Conservation (phyloP, 495 filamentous ascomycete species). For the Aspergillus taichungensis region DNA sequence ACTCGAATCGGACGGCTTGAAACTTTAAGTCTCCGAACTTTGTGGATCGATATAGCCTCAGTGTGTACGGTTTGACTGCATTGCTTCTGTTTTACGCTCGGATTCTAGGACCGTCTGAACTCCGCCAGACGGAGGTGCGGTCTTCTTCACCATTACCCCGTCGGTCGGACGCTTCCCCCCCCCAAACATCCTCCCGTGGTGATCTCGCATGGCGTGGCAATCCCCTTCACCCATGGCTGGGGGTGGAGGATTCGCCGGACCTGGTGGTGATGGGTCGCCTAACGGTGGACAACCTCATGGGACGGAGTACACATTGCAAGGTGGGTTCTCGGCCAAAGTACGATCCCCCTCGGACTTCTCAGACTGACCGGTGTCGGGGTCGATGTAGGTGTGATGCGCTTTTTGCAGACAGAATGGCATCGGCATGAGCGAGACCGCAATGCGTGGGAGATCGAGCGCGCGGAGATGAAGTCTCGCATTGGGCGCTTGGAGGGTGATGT, state of each 20-base stretch:
- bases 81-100: background rate
- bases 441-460: conserved; percentile 96
- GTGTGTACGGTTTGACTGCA: too few species aligned
- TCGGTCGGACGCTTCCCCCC: background rate
- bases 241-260: conserved; percentile 48
- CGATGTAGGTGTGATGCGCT: conserved; percentile 87
- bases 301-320: conserved; percentile 98
- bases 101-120: background rate
- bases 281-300: conserved; percentile 61
- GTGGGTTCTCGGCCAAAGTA: conserved; percentile 35
- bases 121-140: background rate
- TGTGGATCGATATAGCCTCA: background rate
- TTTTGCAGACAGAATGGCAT: conserved; percentile 98
- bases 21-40: background rate
- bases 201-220: conserved; percentile 50
- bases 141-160: background rate
- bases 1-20: background rate
- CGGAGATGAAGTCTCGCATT: conserved; percentile 98
- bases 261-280: conserved; percentile 43
- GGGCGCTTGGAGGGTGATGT: conserved; percentile 88
- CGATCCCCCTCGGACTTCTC: too few species aligned
- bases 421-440: conserved; percentile 96
- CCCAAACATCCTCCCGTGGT: background rate
- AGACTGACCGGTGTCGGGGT: too few species aligned
- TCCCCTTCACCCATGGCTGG: conserved; percentile 56